Evolutionary conservation across 192 early-diverging fungal genomes (phyloP).

Genomic region (Rhizoclosmatium globosum): DNA sequence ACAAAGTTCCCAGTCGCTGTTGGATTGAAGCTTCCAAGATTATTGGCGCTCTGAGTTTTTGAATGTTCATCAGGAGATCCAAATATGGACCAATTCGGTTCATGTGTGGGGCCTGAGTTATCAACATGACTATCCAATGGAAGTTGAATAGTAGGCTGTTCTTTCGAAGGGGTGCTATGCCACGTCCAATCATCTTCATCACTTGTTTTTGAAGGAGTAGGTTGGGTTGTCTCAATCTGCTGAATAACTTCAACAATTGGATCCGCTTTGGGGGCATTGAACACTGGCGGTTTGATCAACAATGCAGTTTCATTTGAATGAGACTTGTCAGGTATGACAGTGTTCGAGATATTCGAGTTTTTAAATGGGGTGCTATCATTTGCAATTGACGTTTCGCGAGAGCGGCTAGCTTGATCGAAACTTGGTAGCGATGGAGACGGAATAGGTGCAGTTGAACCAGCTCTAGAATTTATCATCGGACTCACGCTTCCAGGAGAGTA

Average conservation of each 20-base stretch:
- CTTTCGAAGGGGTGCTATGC: neutral
- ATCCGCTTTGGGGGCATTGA: neutral
- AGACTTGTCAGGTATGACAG: too few relatives aligned
- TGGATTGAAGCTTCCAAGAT: neutral
- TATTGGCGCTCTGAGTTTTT: neutral
- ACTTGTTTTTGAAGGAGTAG: too few relatives aligned
- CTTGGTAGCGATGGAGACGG: neutral
- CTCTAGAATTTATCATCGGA: too few relatives aligned
- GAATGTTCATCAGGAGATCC: neutral
- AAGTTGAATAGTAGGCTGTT: neutral
- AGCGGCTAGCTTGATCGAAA: neutral
- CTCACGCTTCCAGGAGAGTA: neutral
- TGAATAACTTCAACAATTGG: neutral
- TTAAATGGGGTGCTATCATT: neutral
- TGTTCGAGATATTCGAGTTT: neutral
- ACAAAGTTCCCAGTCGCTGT: conserved; percentile 2
- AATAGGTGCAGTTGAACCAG: neutral
- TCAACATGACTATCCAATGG: neutral
- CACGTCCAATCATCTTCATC: conserved; percentile 25
- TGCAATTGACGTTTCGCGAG: neutral
- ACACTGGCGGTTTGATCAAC: neutral
- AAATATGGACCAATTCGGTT: too few relatives aligned
- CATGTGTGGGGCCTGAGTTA: too few relatives aligned
- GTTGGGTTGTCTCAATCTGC: neutral
- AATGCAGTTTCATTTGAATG: neutral